These are phyloP conservation scores for Amphichorda felina DNA, from an alignment of 2,329 filamentous ascomycete genomes.

Conservation along the genomic window DNA sequence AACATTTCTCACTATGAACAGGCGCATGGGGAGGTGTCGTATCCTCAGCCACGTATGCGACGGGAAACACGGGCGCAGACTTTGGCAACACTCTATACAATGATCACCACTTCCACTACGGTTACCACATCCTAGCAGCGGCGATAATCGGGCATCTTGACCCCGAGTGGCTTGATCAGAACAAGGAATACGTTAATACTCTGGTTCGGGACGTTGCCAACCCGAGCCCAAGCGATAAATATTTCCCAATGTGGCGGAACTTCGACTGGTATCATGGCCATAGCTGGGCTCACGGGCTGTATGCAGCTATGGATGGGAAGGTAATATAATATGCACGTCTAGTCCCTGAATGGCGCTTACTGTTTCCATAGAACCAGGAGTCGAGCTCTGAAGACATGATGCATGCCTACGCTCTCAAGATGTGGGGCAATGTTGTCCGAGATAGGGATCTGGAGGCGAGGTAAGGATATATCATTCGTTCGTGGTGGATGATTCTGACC, in stretches of 20 bases:
- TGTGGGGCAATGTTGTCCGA: constrained; percentile 78
- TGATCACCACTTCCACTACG: constrained; percentile 66
- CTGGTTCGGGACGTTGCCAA: constrained; percentile 78
- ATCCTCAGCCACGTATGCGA: constrained; percentile 60
- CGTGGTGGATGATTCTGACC: constrained; percentile 1
- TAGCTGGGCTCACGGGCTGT: constrained; percentile 79
- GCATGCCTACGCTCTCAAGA: constrained; percentile 77
- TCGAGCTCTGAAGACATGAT: constrained; percentile 86
- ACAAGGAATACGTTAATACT: constrained; percentile 71
- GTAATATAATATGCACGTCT: constrained; percentile 14
- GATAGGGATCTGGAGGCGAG: constrained; percentile 70
- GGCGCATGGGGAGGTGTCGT: constrained; percentile 70
- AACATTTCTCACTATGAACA: constrained; percentile 14
- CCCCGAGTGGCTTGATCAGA: constrained; percentile 57
- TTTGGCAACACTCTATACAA: constrained; percentile 88
- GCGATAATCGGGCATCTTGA: constrained; percentile 75
- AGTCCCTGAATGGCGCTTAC: not conserved
- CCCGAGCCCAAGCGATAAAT: constrained; percentile 54
- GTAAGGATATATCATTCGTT: constrained; percentile 16
- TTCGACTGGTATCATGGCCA: constrained; percentile 97
- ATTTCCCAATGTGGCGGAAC: constrained; percentile 69
- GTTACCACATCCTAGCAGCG: constrained; percentile 81
- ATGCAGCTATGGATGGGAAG: constrained; percentile 61
- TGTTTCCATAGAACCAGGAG: constrained; percentile 49
- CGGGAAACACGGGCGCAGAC: constrained; percentile 58